Evolutionary conservation across 257 asterid species (phyloP).

Genomic region (Solanum pennellii): DNA sequence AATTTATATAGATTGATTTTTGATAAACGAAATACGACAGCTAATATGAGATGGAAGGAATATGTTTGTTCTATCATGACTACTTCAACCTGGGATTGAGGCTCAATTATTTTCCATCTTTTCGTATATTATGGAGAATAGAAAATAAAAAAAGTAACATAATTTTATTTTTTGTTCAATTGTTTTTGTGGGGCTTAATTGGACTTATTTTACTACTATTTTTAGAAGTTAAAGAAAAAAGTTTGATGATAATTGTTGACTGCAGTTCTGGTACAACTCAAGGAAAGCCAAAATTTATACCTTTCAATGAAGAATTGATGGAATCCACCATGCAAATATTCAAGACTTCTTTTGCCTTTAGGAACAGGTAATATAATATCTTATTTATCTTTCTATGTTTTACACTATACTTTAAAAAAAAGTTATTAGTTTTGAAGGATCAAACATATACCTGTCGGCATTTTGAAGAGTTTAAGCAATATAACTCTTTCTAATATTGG

Average conservation of each 20-base stretch:
- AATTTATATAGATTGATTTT: too few relatives aligned
- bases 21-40: too few relatives aligned
- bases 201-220: neutral
- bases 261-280: constrained; percentile 95
- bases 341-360: constrained; percentile 76
- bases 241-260: neutral
- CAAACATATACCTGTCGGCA: rapidly evolving
- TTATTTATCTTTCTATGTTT: neutral
- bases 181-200: neutral
- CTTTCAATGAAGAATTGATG: constrained; percentile 90
- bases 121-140: too few relatives aligned
- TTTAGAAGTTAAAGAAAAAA: neutral
- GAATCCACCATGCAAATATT: constrained; percentile 86
- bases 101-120: too few relatives aligned
- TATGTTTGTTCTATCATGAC: too few relatives aligned
- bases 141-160: neutral
- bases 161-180: neutral
- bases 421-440: neutral
- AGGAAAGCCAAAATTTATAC: constrained; percentile 98
- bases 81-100: too few relatives aligned
- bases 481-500: neutral
- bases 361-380: constrained; percentile 57
- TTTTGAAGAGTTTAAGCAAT: neutral
- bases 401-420: neutral
- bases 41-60: too few relatives aligned